Conservation (phyloP, 2,329 filamentous ascomycete genomes). For the Colletotrichum musicola region DNA sequence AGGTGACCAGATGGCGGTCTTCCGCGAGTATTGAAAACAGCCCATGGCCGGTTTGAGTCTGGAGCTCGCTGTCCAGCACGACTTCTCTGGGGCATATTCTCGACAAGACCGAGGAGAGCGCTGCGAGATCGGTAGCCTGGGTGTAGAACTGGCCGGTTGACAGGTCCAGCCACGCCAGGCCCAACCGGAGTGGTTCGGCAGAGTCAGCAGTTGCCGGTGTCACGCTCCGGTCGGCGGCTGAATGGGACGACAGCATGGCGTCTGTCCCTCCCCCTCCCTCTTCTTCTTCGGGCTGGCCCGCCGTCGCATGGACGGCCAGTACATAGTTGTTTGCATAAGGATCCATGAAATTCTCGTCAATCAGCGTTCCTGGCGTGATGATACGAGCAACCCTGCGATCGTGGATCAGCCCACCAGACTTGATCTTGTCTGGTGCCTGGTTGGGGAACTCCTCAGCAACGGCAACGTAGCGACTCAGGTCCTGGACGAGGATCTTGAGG, state of each 20-base stretch:
- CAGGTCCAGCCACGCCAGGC: slow-evolving; percentile 93
- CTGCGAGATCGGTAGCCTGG: slow-evolving; percentile 77
- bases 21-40: slow-evolving; percentile 79
- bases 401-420: slow-evolving; percentile 83
- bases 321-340: slow-evolving; percentile 94
- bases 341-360: slow-evolving; percentile 98
- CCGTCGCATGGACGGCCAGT: slow-evolving; percentile 76
- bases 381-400: slow-evolving; percentile 88
- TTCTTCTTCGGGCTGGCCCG: slow-evolving; percentile 27
- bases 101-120: slow-evolving; percentile 83
- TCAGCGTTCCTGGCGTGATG: slow-evolving; percentile 93
- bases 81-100: slow-evolving; percentile 88
- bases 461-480: slow-evolving; percentile 90
- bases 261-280: neutral
- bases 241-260: slow-evolving; percentile 15
- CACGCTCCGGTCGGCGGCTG: slow-evolving; percentile 26
- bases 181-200: slow-evolving; percentile 62
- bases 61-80: slow-evolving; percentile 76
- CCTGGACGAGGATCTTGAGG: slow-evolving; percentile 92
- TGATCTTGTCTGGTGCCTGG: slow-evolving; percentile 75
- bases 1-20: slow-evolving; percentile 82
- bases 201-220: slow-evolving; percentile 22
- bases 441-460: slow-evolving; percentile 94
- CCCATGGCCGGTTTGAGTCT: slow-evolving; percentile 68
- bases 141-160: slow-evolving; percentile 96